These are phyloP conservation scores for Botrytis aclada DNA, from an alignment of 2,329 filamentous ascomycete species.

Conservation along the genomic window DNA sequence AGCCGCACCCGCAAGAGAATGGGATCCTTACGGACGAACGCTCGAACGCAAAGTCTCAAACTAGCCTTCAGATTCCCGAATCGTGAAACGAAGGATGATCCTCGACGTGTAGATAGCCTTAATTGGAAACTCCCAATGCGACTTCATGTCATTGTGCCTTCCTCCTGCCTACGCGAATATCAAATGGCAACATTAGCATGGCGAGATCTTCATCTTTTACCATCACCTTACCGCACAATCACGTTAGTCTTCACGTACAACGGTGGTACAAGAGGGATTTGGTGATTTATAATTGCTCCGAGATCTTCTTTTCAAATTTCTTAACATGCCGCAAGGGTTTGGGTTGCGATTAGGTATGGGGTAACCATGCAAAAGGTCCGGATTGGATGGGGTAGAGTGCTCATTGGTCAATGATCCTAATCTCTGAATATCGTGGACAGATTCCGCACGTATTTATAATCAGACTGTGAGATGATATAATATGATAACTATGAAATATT, in stretches of 20 bases:
- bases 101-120: not conserved
- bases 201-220: not conserved
- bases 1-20: not conserved
- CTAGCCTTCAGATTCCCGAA: too few species aligned
- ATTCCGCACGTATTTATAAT: not conserved
- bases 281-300: not conserved
- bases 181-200: not conserved
- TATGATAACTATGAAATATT: not conserved
- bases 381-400: not conserved
- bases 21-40: not conserved
- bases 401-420: not conserved
- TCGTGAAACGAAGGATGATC: not conserved
- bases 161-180: not conserved
- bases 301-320: not conserved
- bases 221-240: not conserved
- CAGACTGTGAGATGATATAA: not conserved
- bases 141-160: not conserved
- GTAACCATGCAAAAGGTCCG: not conserved
- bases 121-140: not conserved
- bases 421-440: not conserved
- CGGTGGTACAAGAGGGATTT: not conserved
- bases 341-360: not conserved
- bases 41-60: not conserved
- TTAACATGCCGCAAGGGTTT: not conserved
- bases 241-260: conserved; percentile 4